Percentiles rank a stretch among this genome's conserved stretches.
Evolutionary conservation across 2,329 filamentous ascomycete genomes (phyloP).

Genomic region (Beauveria varroae): DNA sequence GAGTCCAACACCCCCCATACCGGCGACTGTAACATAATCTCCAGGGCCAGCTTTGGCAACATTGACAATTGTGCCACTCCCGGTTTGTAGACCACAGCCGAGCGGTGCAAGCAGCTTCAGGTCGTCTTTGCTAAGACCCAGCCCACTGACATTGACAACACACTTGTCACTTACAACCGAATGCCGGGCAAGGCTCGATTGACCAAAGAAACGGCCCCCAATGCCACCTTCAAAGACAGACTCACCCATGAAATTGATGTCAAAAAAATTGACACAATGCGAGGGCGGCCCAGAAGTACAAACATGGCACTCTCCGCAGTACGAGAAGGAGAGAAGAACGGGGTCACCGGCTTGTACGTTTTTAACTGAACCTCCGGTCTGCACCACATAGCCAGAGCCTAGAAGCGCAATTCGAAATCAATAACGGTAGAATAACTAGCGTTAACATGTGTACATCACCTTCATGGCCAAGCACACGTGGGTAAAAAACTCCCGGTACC

Average conservation of each 20-base stretch:
- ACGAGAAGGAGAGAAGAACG: slow-evolving; percentile 39
- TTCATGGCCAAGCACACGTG: slow-evolving; percentile 43
- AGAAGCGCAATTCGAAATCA: background rate
- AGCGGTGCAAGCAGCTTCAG: slow-evolving; percentile 26
- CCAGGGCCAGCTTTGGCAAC: slow-evolving; percentile 18
- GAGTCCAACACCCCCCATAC: slow-evolving; percentile 28
- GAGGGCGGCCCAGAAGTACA: slow-evolving; percentile 38
- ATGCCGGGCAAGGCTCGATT: slow-evolving; percentile 25
- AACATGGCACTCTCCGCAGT: slow-evolving; percentile 34
- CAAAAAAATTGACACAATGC: slow-evolving; percentile 40
- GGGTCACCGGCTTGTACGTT: slow-evolving; percentile 45
- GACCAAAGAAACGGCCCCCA: slow-evolving; percentile 26
- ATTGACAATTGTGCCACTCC: slow-evolving; percentile 28
- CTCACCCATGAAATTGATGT: slow-evolving; percentile 37
- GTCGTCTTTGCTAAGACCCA: slow-evolving; percentile 16
- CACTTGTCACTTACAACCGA: slow-evolving; percentile 23
- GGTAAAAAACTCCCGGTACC: slow-evolving; percentile 16
- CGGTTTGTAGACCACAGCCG: slow-evolving; percentile 30
- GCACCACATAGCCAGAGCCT: slow-evolving; percentile 38
- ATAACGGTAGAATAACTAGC: background rate
- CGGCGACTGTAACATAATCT: slow-evolving; percentile 25
- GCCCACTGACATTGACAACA: slow-evolving; percentile 22
- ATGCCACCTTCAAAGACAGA: slow-evolving; percentile 14
- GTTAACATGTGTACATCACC: slow-evolving; percentile 23
- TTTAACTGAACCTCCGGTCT: slow-evolving; percentile 34